A percentile compares a stretch with the other conserved stretches of the same genome.
These are phyloP conservation scores for Termitomyces heimii DNA, from an alignment of 768 basidiomycete species.

Conservation along the genomic window DNA sequence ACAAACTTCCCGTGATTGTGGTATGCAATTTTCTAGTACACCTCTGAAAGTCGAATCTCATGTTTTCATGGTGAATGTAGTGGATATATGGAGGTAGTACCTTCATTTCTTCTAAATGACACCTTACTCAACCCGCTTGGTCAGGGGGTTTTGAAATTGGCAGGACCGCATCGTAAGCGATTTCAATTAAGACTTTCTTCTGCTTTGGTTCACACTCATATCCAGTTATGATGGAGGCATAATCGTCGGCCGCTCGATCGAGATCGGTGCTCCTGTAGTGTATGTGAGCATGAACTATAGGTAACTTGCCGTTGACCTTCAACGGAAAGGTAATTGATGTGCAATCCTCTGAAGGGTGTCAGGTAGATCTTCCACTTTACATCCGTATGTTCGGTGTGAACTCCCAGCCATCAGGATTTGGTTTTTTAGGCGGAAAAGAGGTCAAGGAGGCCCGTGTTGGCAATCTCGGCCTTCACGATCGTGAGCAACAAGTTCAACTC, in stretches of 20 bases:
- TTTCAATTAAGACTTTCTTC: background rate
- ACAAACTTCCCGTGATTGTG: constrained; percentile 48
- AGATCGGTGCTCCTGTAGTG: constrained; percentile 36
- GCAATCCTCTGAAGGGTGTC: background rate
- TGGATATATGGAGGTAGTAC: constrained; percentile 44
- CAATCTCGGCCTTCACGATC: constrained; percentile 66
- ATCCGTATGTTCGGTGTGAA: background rate
- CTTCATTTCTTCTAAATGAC: background rate
- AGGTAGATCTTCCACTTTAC: background rate
- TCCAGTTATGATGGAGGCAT: constrained; percentile 35
- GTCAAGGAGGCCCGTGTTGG: constrained; percentile 45
- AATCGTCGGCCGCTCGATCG: constrained; percentile 40
- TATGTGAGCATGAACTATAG: constrained; percentile 55
- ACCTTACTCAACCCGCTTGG: background rate
- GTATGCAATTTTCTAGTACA: constrained; percentile 25
- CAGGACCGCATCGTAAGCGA: background rate
- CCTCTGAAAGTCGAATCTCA: background rate
- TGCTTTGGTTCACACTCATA: background rate
- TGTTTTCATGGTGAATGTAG: constrained; percentile 16
- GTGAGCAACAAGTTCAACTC: constrained; percentile 24
- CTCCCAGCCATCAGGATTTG: constrained; percentile 27
- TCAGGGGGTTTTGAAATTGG: constrained; percentile 7
- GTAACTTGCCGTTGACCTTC: background rate
- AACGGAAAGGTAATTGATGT: background rate
- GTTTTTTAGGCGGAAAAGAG: constrained; percentile 48